Percentiles rank a stretch among this genome's conserved stretches.
Evolutionary conservation across 2,329 filamentous ascomycete genomes (phyloP).

Genomic region (Allantophomopsis lycopodina): DNA sequence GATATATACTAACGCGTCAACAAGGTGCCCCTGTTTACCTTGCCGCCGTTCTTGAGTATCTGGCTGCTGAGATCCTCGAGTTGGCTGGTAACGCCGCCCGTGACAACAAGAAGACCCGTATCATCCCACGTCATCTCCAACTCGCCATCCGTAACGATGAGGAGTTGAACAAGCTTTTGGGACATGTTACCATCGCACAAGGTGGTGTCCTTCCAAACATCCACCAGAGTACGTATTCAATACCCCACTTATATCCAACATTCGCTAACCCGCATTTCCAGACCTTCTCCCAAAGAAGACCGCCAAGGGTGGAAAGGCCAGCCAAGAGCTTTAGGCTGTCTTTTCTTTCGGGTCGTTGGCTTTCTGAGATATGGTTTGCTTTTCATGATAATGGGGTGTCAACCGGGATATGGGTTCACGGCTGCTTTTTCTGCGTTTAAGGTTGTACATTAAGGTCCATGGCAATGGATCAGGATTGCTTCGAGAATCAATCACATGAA

Average conservation of each 20-base stretch:
- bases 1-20: slow-evolving; percentile 9
- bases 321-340: slow-evolving; percentile 78
- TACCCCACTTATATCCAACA: too few species aligned
- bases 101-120: slow-evolving; percentile 99
- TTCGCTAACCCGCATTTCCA: slow-evolving; percentile 20
- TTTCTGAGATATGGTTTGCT: slow-evolving; percentile 40
- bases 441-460: slow-evolving; percentile 64
- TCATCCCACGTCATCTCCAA: slow-evolving; percentile 97
- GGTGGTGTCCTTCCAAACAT: slow-evolving; percentile 96
- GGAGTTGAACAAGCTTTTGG: slow-evolving; percentile 97
- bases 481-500: slow-evolving; percentile 14
- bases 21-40: slow-evolving; percentile 84
- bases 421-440: slow-evolving; percentile 44
- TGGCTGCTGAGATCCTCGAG: slow-evolving; percentile 97
- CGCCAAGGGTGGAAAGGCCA: slow-evolving; percentile 82
- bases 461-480: slow-evolving; percentile 27
- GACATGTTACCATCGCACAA: slow-evolving; percentile 93
- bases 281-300: slow-evolving; percentile 99
- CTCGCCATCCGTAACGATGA: slow-evolving; percentile 99
- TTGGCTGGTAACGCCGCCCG: slow-evolving; percentile 96
- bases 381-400: slow-evolving; percentile 58
- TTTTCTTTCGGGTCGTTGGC: slow-evolving; percentile 38
- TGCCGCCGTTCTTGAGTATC: slow-evolving; percentile 94
- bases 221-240: slow-evolving; percentile 67
- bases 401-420: slow-evolving; percentile 61